Percentiles rank a stretch among this genome's conserved stretches.
These are phyloP conservation scores for Chara braunii DNA, from an alignment of 139 green algal species.

Conservation along the genomic window DNA sequence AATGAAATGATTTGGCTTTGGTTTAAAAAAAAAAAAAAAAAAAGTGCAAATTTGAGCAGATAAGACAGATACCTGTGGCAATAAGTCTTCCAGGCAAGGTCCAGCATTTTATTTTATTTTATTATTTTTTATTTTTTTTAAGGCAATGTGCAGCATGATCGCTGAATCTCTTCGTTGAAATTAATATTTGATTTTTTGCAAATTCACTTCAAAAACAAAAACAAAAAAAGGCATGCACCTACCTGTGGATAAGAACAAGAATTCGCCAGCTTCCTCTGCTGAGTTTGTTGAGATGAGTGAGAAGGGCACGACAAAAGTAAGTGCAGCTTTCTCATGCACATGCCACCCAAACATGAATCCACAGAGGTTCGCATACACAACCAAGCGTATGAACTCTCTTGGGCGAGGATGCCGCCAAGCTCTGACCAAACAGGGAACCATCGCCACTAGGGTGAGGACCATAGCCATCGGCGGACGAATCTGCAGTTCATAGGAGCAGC, in stretches of 20 bases:
- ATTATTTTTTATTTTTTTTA: no score
- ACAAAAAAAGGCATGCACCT: constrained; percentile 6
- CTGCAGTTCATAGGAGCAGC: no score
- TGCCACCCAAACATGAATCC: constrained; percentile 87
- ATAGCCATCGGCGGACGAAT: constrained; percentile 41
- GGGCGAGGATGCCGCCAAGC: constrained; percentile 39
- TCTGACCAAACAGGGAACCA: constrained; percentile 57
- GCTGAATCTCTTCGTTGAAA: neutral
- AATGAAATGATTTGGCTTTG: no score
- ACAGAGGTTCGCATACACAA: constrained; percentile 50
- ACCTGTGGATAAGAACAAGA: constrained; percentile 31
- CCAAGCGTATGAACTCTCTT: neutral
- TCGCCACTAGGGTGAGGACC: constrained; percentile 49
- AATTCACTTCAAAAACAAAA: neutral
- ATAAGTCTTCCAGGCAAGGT: no score
- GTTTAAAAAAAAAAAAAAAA: no score
- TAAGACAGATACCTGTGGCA: no score
- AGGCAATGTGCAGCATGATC: no score
- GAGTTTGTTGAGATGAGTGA: constrained; percentile 39
- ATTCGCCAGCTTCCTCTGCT: neutral
- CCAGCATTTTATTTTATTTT: no score
- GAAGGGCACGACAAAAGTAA: constrained; percentile 62
- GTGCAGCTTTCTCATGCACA: constrained; percentile 91
- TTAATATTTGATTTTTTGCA: neutral
- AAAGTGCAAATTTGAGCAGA: no score